Conservation (phyloP, 768 basidiomycete species). For the Leccinum subtestaceum region DNA sequence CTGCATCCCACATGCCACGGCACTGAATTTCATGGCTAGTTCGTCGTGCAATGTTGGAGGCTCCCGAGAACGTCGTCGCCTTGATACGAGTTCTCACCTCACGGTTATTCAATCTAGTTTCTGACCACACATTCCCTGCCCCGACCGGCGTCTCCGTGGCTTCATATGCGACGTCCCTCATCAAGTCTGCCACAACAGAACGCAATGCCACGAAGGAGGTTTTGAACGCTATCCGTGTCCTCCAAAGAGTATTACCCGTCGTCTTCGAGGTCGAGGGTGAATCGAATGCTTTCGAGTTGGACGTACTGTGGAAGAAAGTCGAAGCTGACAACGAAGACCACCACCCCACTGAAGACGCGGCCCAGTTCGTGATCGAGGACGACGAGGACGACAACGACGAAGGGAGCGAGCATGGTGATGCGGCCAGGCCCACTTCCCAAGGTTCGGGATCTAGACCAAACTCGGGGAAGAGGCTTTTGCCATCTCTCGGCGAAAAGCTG, state of each 20-base stretch:
- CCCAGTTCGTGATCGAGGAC: conserved; percentile 90
- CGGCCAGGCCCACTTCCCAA: conserved; percentile 19
- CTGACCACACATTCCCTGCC: conserved; percentile 79
- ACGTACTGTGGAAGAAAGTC: conserved; percentile 78
- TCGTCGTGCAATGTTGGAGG: conserved; percentile 73
- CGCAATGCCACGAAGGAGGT: conserved; percentile 81
- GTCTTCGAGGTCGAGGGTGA: conserved; percentile 80
- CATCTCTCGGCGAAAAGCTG: conserved; percentile 79
- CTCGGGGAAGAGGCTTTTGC: conserved; percentile 49
- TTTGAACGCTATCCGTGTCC: conserved; percentile 87
- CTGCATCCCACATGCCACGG: neutral
- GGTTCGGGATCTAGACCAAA: conserved; percentile 27
- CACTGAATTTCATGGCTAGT: conserved; percentile 44
- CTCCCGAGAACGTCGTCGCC: conserved; percentile 84
- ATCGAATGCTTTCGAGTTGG: conserved; percentile 67
- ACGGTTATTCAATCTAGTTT: conserved; percentile 70
- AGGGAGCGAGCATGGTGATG: conserved; percentile 39
- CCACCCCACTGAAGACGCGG: conserved; percentile 23
- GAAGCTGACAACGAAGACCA: conserved; percentile 42
- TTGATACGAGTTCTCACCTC: conserved; percentile 69
- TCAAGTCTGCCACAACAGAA: conserved; percentile 54
- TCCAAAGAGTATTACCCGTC: conserved; percentile 88
- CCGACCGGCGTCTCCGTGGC: conserved; percentile 52
- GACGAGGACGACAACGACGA: conserved; percentile 49
- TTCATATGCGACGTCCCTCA: conserved; percentile 68